Evolutionary conservation across 2,329 filamentous ascomycete genomes (phyloP), one percentile per base, ranked within the genome.

Genomic region (Alternaria rosae): DNA sequence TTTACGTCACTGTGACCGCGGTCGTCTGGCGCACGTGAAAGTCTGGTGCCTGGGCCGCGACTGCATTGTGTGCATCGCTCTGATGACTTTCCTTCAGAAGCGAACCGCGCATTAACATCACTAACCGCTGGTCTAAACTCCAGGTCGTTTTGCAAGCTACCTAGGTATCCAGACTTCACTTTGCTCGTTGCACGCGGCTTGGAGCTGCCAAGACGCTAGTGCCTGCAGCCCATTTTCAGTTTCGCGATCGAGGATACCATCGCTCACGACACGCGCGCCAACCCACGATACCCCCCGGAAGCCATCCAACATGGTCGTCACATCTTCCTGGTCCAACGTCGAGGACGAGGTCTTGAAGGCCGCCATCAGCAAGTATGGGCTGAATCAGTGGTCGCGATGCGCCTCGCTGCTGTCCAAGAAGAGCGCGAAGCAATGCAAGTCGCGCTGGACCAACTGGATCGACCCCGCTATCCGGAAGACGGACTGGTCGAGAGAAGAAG

Each of bases 391-490:
- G 95, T 94, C 95, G 78, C 94, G 95, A 81, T 95, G 98, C 67
- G 97, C 95, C 58, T 98, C 95, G 61, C 88, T 99, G 68, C 90
- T 99, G 69, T 94, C 94, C 78, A 92, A 96, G 76, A 99, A 99
- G 66, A 98, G 95, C 30, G 90, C 95, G 54, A 99, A 99, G 84
- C 95, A 99, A 84, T 99, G 95, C 88, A 99, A 99, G 84, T 94
- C 95, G 64, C 88, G 95, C 83, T 99, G 95, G 95, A 89, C 91
- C 78, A 94, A 99, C 86, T 99, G 95, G 94, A 88, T 99, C 70
- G 95, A 99, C 77, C 95, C 95, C 20, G 92, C 92, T 78, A 98
- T 99, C 84, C 92, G 94, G 76, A 99, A 99, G 85, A 95, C 97
- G 72, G 95, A 99, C 83, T 99, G 95, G 94, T 97, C 93, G 78